Evolutionary conservation across 139 green algal species (phyloP), one percentile per base, ranked within the genome.

Genomic region (Limnomonas spitsbergensis): DNA sequence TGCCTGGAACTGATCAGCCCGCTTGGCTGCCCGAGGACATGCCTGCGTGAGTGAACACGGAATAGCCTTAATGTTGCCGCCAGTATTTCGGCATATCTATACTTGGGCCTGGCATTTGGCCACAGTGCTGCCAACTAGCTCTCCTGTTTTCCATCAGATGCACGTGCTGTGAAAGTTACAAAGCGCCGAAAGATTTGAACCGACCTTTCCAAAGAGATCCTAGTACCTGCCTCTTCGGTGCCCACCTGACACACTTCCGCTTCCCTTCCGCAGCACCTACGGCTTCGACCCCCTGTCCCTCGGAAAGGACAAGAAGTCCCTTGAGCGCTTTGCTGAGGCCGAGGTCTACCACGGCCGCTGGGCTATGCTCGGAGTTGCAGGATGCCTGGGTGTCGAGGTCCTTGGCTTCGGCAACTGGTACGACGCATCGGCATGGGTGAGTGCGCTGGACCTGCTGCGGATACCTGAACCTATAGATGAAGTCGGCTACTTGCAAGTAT

Each of bases 311-410:
- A 42, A 20, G 29, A 29, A 4, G 6, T 40, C 52, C 3, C 52
- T 72, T 7, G 9, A 79, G 29, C 29, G 52, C 6, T 79, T 71
- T 26, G 20, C 7, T 24, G 73, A 71, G 73, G 47, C 73, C 29
- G 73, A 71, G 73, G n/a, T 71, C 14, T 56, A 56, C 40, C 71
- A 78, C 71, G 20, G 71, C 71, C 71, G 71, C 27, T 78, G 71
- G 71, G 71, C 71, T 53, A 76, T 78, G 71, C n/a, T 78, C 20
- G 71, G 71, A 9, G 40, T 38, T 38, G 71, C 71, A 26, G 71
- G 90, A 6, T 69, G 9, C 69, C 70, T 94, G 31, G 84, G 78
- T 42, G 86, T 90, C 2, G 90, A 94, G 85, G 54, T 87, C 6
- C 52, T 89, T 20, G 90, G 88, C 42, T 85, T 84, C 26, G 87